Conservation (phyloP, 2,329 filamentous ascomycete species). For the Fusarium luffae region DNA sequence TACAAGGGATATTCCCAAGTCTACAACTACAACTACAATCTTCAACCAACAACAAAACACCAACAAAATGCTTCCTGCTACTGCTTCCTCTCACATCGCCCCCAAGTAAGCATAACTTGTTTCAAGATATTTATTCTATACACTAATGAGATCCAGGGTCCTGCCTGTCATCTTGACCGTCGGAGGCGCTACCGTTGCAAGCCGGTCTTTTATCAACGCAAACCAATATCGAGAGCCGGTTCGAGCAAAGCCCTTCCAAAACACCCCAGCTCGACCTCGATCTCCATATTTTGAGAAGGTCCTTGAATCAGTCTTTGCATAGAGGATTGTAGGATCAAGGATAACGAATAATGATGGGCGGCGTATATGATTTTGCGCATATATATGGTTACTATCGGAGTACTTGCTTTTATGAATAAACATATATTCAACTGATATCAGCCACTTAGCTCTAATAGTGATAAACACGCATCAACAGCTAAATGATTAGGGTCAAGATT, state of each 20-base stretch:
- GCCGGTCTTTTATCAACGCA: conserved; percentile 18
- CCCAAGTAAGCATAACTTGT: conserved; percentile 26
- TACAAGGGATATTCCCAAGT: background rate
- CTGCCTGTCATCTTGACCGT: conserved; percentile 38
- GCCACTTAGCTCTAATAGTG: too few species aligned
- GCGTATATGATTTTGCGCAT: conserved; percentile 6
- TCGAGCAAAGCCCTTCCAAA: conserved; percentile 1
- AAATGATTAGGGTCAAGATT: background rate
- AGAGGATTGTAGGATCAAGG: background rate
- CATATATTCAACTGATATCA: too few species aligned
- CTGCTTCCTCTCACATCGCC: conserved; percentile 9
- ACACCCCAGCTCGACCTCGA: conserved; percentile 9
- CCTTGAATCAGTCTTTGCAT: conserved; percentile 41
- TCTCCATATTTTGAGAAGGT: conserved; percentile 33
- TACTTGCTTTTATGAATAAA: conserved; percentile 2
- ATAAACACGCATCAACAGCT: too few species aligned
- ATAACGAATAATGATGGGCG: conserved; percentile 13
- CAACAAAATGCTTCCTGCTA: conserved; percentile 37
- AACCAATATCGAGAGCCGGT: conserved; percentile 20
- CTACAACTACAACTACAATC: background rate
- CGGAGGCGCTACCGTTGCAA: conserved; percentile 38
- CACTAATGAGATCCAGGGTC: conserved; percentile 24
- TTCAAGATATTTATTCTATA: fast-evolving
- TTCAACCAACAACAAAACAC: background rate
- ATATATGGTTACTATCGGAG: background rate